Evolutionary conservation across 2,329 filamentous ascomycete genomes (phyloP).

Genomic region (Gliomastix tumulicola): DNA sequence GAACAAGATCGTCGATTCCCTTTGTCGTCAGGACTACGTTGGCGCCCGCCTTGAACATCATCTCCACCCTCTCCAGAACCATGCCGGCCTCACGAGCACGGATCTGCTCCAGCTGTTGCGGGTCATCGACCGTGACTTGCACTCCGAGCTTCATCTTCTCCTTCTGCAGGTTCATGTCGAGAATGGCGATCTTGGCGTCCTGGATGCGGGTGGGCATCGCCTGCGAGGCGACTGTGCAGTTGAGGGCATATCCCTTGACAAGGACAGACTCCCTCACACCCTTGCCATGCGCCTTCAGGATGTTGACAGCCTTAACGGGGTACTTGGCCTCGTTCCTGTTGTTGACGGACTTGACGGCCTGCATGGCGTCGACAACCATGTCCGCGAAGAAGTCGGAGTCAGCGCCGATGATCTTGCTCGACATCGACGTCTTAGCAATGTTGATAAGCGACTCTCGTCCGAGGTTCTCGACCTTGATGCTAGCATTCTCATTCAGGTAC

Average conservation of each 20-base stretch:
- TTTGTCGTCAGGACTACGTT: slow-evolving; percentile 97
- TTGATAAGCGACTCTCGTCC: slow-evolving; percentile 85
- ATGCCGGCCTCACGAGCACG: slow-evolving; percentile 88
- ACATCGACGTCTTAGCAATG: slow-evolving; percentile 99
- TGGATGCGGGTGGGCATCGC: slow-evolving; percentile 91
- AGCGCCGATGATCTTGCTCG: slow-evolving; percentile 94
- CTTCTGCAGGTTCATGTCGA: slow-evolving; percentile 99
- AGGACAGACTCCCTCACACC: slow-evolving; percentile 80
- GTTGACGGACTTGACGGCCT: slow-evolving; percentile 88
- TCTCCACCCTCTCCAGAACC: slow-evolving; percentile 86
- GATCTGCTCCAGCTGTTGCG: slow-evolving; percentile 95
- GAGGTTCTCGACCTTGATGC: slow-evolving; percentile 87
- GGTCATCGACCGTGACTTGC: slow-evolving; percentile 96
- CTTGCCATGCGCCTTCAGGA: slow-evolving; percentile 97
- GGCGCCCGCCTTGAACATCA: slow-evolving; percentile 95
- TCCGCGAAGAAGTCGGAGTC: slow-evolving; percentile 96
- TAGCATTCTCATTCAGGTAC: slow-evolving; percentile 98
- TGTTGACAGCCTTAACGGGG: slow-evolving; percentile 97
- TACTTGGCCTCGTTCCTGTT: slow-evolving; percentile 90
- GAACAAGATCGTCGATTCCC: slow-evolving; percentile 91
- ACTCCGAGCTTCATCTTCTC: slow-evolving; percentile 99
- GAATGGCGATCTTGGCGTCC: slow-evolving; percentile 91
- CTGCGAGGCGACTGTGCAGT: slow-evolving; percentile 97
- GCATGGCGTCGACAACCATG: slow-evolving; percentile 96
- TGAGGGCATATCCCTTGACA: slow-evolving; percentile 93